Evolutionary conservation across 2,329 filamentous ascomycete species (phyloP), one percentile per base, ranked within the genome.

Genomic region (Ascochyta clinopodiicola): DNA sequence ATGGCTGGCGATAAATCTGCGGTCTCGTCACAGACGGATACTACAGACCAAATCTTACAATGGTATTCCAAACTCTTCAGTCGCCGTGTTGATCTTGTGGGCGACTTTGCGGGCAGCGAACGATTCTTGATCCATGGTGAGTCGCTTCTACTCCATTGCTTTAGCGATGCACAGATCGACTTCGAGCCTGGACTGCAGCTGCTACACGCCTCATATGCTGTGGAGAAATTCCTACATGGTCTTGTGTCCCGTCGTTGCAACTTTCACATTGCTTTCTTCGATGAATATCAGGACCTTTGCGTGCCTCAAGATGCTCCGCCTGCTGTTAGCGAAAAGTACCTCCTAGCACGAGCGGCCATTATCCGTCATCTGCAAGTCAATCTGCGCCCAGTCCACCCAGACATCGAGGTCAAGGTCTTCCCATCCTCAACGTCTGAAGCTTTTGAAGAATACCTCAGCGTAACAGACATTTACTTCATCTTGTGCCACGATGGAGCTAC

Each of bases 61-160:
- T 74, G 71, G 70, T 76, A 75, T 56, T 66, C 70, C 7, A 71
- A 63, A 47, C 63, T 75, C 37, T 71, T 66, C 65, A 73, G 70
- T 56, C 71, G 74, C 36, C 70, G 73, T 32, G 70, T 76, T 47
- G 73, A 76, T 56, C 81, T 92, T 2, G 84, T 92, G 4, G 88
- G 89, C 36, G 90, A 92, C 68, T 92, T 90, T 73, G 88, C 88
- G 3, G 89, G 90, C 21, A 85, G 85, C 56, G 89, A 91, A 68
- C 79, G 88, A 10, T 92, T 92, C 69, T 77, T 88, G 21, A 82
- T 92, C 27, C 88, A 92, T 60, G 89, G 89, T 27, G 88, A 93
- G 65, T 88, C 88, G 0, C 73, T 92, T n/a, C 77, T 92, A 10
- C 77, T 85, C 6, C 77, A 89, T 54, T 88, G 84, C 64, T 83